phyloP scores from a whole-genome alignment of 2,329 filamentous ascomycete species.

The Aspergillus sojae region DNA sequence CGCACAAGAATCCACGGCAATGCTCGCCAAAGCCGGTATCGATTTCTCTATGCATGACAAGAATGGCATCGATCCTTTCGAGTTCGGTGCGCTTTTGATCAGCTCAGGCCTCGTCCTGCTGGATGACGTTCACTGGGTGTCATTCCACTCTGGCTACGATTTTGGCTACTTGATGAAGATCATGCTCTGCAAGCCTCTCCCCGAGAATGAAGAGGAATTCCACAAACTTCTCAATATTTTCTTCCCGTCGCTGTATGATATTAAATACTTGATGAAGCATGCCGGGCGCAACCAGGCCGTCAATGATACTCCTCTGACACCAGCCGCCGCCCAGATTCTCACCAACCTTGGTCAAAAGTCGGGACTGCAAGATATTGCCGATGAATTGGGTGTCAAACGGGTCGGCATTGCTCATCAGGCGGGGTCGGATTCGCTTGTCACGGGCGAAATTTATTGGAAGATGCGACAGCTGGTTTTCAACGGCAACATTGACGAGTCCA shows the following conservation, averaged over 20 bases:
- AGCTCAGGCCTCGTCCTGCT: conserved; percentile 88
- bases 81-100: conserved; percentile 87
- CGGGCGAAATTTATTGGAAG: conserved; percentile 92
- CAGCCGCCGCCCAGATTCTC: conserved; percentile 71
- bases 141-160: conserved; percentile 97
- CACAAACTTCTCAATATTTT: conserved; percentile 86
- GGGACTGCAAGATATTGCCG: conserved; percentile 88
- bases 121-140: conserved; percentile 91
- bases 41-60: conserved; percentile 83
- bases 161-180: conserved; percentile 97
- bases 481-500: conserved; percentile 72
- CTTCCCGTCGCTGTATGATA: conserved; percentile 92
- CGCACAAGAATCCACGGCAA: conserved; percentile 90
- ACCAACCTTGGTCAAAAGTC: conserved; percentile 87
- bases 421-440: conserved; percentile 89
- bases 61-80: conserved; percentile 85
- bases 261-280: conserved; percentile 95
- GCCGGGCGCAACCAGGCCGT: conserved; percentile 71
- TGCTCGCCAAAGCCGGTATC: conserved; percentile 87
- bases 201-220: conserved; percentile 87
- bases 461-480: conserved; percentile 87
- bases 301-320: conserved; percentile 65
- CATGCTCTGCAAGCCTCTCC: conserved; percentile 78
- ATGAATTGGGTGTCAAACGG: conserved; percentile 87
- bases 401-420: conserved; percentile 88